Base-by-base conservation (phyloP, 208 protist species). In the Herpetomonas samuelpessoai region DNA sequence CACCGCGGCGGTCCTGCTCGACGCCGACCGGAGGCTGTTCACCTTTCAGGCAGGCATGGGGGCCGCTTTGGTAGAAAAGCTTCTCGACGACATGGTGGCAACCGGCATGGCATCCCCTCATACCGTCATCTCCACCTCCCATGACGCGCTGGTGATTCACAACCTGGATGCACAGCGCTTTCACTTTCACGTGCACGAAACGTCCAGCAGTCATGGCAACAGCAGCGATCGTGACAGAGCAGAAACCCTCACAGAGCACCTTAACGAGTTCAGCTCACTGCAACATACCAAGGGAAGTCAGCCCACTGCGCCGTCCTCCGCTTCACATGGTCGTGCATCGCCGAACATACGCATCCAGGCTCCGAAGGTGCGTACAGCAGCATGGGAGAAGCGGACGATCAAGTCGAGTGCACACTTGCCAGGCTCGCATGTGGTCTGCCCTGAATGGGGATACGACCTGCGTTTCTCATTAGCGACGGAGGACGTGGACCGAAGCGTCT, bases 381-480 rank as follows among this genome's bases (percentile, higher is more conserved):
- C 10, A 28, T 55, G 49, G 19, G 28, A 21, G 6, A 55, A 25
- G 19, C 22, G 4, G 30, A 21, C 49, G 28, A n/a, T 48, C 10
- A 48, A 48, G 22, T 4, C 4, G 10, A 7, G 10, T 4, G 44
- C 18, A 0, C 21, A 28, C 2, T 4, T 69, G 31, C 54, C 54
- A 2, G 9, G 3, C 12, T 0, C 61, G 22, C 69, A 84, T 39
- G 19, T 84, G 41, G 62, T 41, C 45, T 79, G 73, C 62, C 64
- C 68, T 18, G 63, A 68, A 44, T 84, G 71, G 73, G 44, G 63
- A 48, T 47, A 64, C 9, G 77, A 84, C 73, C 19, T 84, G 10
- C 77, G 77, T 25, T 25, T 84, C n/a, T 41, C 62, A 29, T 18
- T 80, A 2, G n/a, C 77, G 3, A 22, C 35, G 2, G 71, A 78